Evolutionary conservation across 257 asterid species (phyloP).

Genomic region (Ballota nigra): DNA sequence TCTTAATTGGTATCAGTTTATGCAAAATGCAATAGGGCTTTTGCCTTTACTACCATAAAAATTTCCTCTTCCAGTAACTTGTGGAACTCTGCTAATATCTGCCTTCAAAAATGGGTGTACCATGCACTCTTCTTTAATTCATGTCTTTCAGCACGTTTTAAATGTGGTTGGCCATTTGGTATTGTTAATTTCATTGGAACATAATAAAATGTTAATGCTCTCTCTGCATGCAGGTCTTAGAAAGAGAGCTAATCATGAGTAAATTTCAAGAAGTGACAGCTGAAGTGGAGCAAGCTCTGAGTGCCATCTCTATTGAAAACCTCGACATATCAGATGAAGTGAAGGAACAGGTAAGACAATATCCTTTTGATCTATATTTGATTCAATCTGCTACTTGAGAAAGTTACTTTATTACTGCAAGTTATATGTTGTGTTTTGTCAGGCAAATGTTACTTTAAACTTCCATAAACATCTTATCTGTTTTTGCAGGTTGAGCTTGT

Average conservation of each 20-base stretch:
- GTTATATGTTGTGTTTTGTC: no score
- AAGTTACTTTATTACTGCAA: neutral
- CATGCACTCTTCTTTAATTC: neutral
- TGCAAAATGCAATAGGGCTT: no score
- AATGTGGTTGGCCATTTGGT: neutral
- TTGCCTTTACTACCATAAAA: no score
- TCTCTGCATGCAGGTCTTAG: constrained; percentile 69
- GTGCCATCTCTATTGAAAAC: constrained; percentile 67
- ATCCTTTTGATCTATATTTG: constrained; percentile 4
- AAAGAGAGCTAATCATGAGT: constrained; percentile 71
- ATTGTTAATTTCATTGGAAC: neutral
- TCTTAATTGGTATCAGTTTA: no score
- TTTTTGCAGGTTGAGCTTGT: constrained; percentile 88
- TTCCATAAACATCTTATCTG: no score
- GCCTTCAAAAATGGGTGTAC: neutral
- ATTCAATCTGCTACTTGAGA: constrained; percentile 11
- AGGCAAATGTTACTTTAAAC: no score
- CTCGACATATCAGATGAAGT: constrained; percentile 97
- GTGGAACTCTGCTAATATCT: neutral
- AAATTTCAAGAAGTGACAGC: constrained; percentile 76
- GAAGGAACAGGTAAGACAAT: constrained; percentile 73
- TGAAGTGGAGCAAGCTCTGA: constrained; percentile 79
- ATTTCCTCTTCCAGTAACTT: neutral
- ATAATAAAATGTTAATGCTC: constrained; percentile 10
- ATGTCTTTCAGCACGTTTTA: neutral